phyloP scores from a whole-genome alignment of 2,329 filamentous ascomycete species.

The Raffaelea deltoideospora region DNA sequence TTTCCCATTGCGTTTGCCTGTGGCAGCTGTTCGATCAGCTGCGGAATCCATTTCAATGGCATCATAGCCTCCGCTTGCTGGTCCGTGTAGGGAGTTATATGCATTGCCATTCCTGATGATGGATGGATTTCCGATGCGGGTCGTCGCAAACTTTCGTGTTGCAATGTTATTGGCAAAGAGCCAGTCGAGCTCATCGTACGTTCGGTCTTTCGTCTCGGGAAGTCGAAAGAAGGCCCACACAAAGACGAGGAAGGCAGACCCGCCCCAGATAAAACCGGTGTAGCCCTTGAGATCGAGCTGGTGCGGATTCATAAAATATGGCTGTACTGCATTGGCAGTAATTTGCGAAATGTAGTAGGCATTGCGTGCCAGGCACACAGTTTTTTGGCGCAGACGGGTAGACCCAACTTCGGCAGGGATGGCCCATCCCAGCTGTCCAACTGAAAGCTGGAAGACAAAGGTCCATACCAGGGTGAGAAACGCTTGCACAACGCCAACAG shows the following conservation, averaged over 20 bases:
- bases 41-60: too few species aligned
- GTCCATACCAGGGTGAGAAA: constrained; percentile 7
- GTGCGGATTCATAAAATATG: constrained; percentile 22
- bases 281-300: constrained; percentile 32
- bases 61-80: too few species aligned
- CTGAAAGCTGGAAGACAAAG: constrained; percentile 19
- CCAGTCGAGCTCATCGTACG: constrained; percentile 38
- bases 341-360: constrained; percentile 15
- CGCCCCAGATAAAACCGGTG: constrained; percentile 30
- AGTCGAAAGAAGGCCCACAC: constrained; percentile 36
- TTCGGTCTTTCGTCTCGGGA: constrained; percentile 31
- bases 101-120: too few species aligned
- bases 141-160: constrained; percentile 17
- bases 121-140: not conserved
- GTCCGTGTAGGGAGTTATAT: too few species aligned
- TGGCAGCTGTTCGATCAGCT: too few species aligned
- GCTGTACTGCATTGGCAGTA: constrained; percentile 13
- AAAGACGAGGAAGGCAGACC: constrained; percentile 26
- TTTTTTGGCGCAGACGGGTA: constrained; percentile 19
- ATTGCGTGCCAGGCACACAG: constrained; percentile 15
- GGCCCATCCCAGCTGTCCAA: constrained; percentile 21
- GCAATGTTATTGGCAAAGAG: constrained; percentile 31
- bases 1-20: too few species aligned
- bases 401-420: constrained; percentile 19
- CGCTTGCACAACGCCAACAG: constrained; percentile 4